Base-by-base conservation (phyloP, 169 alveolate genomes). In the Plasmodium vivax region DNA sequence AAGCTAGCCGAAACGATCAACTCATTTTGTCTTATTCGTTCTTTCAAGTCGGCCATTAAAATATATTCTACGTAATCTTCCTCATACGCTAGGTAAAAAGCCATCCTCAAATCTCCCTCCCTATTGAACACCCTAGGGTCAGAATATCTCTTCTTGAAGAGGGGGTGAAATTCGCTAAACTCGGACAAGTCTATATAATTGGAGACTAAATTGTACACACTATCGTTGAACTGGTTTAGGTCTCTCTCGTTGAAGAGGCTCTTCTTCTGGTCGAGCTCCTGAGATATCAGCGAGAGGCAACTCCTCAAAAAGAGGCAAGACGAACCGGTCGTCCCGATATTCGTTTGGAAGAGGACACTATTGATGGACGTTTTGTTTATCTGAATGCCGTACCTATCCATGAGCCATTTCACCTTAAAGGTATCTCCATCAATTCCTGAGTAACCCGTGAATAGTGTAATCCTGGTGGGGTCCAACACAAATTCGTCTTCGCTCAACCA, bases 401-500 rank as follows among this genome's bases (percentile, higher is more conserved):
- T 95, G 41, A 95, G 92, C 96, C 96, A 95, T 56, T 95, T 95
- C 75, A 95, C 96, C 58, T 95, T 95, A 58, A 95, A 95, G 43
- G 96, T 95, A 62, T 95, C 96, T 80, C 96, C 96, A 38, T 95
- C 96, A 23, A 95, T 74, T 14, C 96, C 96, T 2, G 95, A 72
- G n/a, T 83, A 73, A 23, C 96, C 96, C 0, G 96, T 95, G 75
- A 80, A 95, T 73, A 95, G 82, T 1, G 96, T 95, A 32, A 95
- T 95, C 16, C 96, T 62, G 16, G 96, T 95, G 6, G 96, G 96
- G 73, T 95, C 96, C 58, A 95, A 88, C 16, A 95, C 96, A 82
- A 95, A 95, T 80, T 95, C 96, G 51, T 95, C 96, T 71, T 95
- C 96, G 41, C 95, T 83, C 30, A 95, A 94, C 96, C 96, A 95